Conservation (phyloP, 1,284 basidiomycete genomes). For the Pyrrhoderma noxium region DNA sequence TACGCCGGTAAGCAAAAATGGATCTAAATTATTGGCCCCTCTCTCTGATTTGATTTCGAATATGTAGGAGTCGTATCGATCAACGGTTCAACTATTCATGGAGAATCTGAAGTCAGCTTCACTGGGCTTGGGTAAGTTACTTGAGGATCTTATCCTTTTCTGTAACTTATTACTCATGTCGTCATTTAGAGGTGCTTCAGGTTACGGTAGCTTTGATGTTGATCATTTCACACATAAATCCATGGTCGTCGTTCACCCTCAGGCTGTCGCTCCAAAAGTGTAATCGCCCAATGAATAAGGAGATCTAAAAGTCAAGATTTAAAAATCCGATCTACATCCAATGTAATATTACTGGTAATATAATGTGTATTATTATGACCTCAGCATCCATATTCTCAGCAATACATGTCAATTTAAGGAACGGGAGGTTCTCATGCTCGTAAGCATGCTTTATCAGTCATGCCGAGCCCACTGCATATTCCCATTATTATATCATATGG, state of each 20-base stretch:
- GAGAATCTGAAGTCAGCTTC: constrained; percentile 22
- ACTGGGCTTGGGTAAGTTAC: constrained; percentile 27
- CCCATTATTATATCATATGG: background rate
- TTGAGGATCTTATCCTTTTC: background rate
- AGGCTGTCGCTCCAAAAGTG: background rate
- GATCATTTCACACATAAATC: constrained; percentile 43
- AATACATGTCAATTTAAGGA: too few species aligned
- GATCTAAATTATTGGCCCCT: background rate
- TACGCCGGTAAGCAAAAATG: constrained; percentile 37
- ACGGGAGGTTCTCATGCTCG: too few species aligned
- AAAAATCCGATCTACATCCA: too few species aligned
- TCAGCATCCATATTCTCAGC: too few species aligned
- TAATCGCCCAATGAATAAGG: too few species aligned
- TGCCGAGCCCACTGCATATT: background rate
- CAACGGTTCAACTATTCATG: constrained; percentile 28
- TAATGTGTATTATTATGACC: too few species aligned
- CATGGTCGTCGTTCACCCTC: constrained; percentile 35
- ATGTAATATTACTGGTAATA: too few species aligned
- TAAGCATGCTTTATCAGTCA: too few species aligned
- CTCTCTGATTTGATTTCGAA: background rate
- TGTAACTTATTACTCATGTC: constrained; percentile 3
- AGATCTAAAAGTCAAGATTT: too few species aligned
- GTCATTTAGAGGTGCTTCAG: constrained; percentile 37
- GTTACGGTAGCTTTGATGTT: constrained; percentile 46
- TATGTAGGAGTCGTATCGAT: constrained; percentile 25